Base-by-base conservation (phyloP, 371 early-diverging fungal genomes). In the Blakeslea trispora region DNA sequence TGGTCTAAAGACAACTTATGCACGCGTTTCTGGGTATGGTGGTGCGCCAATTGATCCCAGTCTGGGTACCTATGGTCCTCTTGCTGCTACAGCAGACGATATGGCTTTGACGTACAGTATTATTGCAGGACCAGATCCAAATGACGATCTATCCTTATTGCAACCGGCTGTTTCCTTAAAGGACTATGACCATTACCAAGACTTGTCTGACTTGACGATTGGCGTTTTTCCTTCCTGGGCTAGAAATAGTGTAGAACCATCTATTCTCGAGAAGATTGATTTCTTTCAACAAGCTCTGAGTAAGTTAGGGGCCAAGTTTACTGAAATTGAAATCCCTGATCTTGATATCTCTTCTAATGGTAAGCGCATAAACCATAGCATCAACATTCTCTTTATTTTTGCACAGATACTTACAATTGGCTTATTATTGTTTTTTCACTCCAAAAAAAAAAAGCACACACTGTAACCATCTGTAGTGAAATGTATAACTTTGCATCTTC, bases 1-100 rank as follows among this genome's bases (percentile, higher is more conserved):
- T 58, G 90, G 90, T 5, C 60, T 91, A 46, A 91, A 91, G 55
- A 83, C 90, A 0, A 88, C 90, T 1, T 77, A 72, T 47, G 82
- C 79, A 23, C 81, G 92, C 19, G 58, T 89, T 13, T 79, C 88
- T n/a, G 64, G 68, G 9, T 39, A 51, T 13, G 87, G 87, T 28
- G 75, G 73, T 35, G 78, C 28, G 50, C 35, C 58, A 1, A 28
- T 84, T 22, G 79, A 75, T 15, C 81, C 80, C n/a, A 71, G 83
- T 15, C 72, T 85, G 15, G 85, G 81, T 1, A 64, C 73, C 21
- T 62, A 76, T 34, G 90, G 90, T 2, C 90, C 89, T 14, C 68
- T 90, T 43, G 84, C 83, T 3, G 79, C 86, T 15, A 83, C 80
- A 7, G 83, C 83, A 23, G 77, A 82, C 32, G 89, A 89, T 56